Evolutionary conservation across 352 stramenopile genomes (phyloP).

Genomic region (Pythium phragmiticola): DNA sequence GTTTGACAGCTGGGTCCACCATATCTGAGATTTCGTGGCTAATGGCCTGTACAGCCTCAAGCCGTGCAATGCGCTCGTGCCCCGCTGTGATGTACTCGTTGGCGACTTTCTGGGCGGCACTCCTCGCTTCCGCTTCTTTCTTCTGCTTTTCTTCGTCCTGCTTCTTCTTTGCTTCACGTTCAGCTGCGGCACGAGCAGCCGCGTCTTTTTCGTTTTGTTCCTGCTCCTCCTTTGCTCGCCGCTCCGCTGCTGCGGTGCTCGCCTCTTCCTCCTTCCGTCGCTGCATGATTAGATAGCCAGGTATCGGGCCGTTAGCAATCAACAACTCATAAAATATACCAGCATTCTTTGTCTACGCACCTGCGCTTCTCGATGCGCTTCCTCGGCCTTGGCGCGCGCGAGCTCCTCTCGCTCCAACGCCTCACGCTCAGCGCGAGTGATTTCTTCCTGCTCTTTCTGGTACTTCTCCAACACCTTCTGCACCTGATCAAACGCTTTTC

Average conservation of each 20-base stretch:
- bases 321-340: neutral
- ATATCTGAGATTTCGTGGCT: slow-evolving; percentile 50
- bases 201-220: slow-evolving; percentile 31
- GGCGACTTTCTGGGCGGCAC: slow-evolving; percentile 43
- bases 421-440: slow-evolving; percentile 34
- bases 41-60: slow-evolving; percentile 51
- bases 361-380: slow-evolving; percentile 39
- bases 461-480: slow-evolving; percentile 50
- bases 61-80: slow-evolving; percentile 38
- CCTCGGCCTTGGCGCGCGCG: slow-evolving; percentile 29
- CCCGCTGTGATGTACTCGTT: slow-evolving; percentile 35
- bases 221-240: slow-evolving; percentile 26
- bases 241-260: slow-evolving; percentile 30
- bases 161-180: slow-evolving; percentile 30
- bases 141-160: slow-evolving; percentile 28
- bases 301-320: neutral
- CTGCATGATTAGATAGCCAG: slow-evolving; percentile 7
- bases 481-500: slow-evolving; percentile 39
- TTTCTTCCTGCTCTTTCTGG: slow-evolving; percentile 36
- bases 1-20: slow-evolving; percentile 52
- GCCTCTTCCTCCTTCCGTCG: slow-evolving; percentile 33
- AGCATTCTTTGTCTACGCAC: neutral
- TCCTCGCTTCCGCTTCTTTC: slow-evolving; percentile 37
- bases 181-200: slow-evolving; percentile 9
- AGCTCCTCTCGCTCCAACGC: slow-evolving; percentile 36